Percentiles rank a stretch among this genome's conserved stretches.
These are phyloP conservation scores for Paramecium primaurelia DNA, from an alignment of 73 alveolate species.

Conservation along the genomic window DNA sequence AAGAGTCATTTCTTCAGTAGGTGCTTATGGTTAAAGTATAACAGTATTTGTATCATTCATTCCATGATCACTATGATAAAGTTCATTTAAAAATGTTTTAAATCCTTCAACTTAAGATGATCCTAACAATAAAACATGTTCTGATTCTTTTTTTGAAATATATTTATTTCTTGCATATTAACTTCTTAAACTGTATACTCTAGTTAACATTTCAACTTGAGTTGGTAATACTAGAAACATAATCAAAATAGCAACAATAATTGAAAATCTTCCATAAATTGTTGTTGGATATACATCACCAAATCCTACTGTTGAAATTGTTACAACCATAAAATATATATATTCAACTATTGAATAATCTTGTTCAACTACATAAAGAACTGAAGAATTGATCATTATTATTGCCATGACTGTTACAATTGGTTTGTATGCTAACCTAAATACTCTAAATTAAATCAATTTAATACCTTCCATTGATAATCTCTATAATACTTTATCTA, in stretches of 20 bases:
- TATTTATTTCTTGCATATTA: constrained; percentile 75
- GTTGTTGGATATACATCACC: constrained; percentile 91
- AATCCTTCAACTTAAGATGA: constrained; percentile 86
- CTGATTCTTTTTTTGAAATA: constrained; percentile 66
- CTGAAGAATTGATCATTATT: not conserved
- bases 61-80: constrained; percentile 93
- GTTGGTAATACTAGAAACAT: constrained; percentile 67
- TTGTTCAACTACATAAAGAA: constrained; percentile 1
- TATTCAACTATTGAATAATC: constrained; percentile 17
- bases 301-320: constrained; percentile 57
- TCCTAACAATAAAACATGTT: constrained; percentile 88
- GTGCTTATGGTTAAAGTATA: constrained; percentile 81
- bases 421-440: constrained; percentile 65
- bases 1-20: constrained; percentile 79
- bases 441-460: constrained; percentile 59
- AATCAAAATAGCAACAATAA: constrained; percentile 74
- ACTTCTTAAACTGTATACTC: constrained; percentile 74
- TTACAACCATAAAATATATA: constrained; percentile 17
- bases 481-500: constrained; percentile 66
- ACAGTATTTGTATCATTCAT: constrained; percentile 77
- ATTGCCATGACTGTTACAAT: constrained; percentile 54
- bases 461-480: constrained; percentile 63
- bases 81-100: constrained; percentile 86
- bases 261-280: constrained; percentile 76
- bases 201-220: constrained; percentile 67